Conservation (phyloP, 1,284 basidiomycete genomes). For the Cronartium quercuum region DNA sequence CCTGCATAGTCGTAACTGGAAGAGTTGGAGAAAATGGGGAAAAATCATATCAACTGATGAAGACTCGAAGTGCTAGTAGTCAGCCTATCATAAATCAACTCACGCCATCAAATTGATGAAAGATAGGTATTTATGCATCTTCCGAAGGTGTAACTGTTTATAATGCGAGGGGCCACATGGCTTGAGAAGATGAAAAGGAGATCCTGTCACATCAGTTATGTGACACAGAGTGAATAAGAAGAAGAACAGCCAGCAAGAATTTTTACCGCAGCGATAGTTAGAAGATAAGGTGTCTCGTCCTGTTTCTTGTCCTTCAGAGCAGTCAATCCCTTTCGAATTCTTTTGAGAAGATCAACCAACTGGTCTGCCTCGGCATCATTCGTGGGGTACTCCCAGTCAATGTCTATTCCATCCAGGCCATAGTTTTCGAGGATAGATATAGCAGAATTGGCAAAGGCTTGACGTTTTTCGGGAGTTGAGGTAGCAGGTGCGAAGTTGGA, state of each 20-base stretch:
- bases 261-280: slow-evolving; percentile 35
- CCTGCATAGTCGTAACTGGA: slow-evolving; percentile 38
- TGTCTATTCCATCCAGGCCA: slow-evolving; percentile 46
- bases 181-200: slow-evolving; percentile 15
- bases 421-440: slow-evolving; percentile 47
- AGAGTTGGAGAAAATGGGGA: not conserved
- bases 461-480: slow-evolving; percentile 42
- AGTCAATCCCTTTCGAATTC: not conserved
- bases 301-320: slow-evolving; percentile 16
- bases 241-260: not conserved
- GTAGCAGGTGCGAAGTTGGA: slow-evolving; percentile 48
- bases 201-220: not conserved
- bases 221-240: not conserved
- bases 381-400: slow-evolving; percentile 38
- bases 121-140: slow-evolving; percentile 26
- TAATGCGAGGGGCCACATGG: slow-evolving; percentile 38
- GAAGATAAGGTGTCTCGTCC: slow-evolving; percentile 16
- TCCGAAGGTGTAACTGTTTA: slow-evolving; percentile 33
- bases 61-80: not conserved
- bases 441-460: slow-evolving; percentile 45
- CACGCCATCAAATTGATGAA: slow-evolving; percentile 39
- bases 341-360: slow-evolving; percentile 17
- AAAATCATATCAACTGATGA: not conserved
- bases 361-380: slow-evolving; percentile 28
- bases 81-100: not conserved